Evolutionary conservation across 2,329 filamentous ascomycete species (phyloP).

Genomic region (Nannizzia gypsea): DNA sequence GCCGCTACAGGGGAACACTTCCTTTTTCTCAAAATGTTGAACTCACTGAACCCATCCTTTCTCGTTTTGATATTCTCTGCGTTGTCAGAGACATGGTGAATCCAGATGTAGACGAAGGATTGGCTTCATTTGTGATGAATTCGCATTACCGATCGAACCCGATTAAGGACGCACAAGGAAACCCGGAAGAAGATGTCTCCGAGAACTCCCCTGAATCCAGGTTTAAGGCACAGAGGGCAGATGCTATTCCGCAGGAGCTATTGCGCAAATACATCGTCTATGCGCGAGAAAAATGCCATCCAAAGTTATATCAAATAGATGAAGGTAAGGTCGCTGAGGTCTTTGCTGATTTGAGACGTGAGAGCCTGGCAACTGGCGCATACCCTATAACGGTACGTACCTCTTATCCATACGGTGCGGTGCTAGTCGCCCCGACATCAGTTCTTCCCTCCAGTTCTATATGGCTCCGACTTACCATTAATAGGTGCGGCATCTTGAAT

Average conservation of each 20-base stretch:
- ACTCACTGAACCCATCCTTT: conserved; percentile 90
- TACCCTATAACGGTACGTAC: conserved; percentile 89
- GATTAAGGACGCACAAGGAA: conserved; percentile 37
- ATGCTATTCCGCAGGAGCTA: conserved; percentile 79
- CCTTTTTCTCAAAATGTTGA: conserved; percentile 96
- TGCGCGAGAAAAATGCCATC: conserved; percentile 73
- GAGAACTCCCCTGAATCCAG: conserved; percentile 28
- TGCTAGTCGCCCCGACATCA: conserved; percentile 4
- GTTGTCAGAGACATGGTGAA: conserved; percentile 94
- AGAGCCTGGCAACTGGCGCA: conserved; percentile 83
- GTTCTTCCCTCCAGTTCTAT: neutral
- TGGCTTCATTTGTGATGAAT: conserved; percentile 88
- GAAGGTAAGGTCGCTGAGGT: conserved; percentile 91
- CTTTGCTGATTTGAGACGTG: conserved; percentile 91
- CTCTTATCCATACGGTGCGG: too few species aligned
- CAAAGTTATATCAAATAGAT: conserved; percentile 94
- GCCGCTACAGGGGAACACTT: conserved; percentile 90
- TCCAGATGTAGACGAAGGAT: conserved; percentile 77
- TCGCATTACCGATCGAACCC: conserved; percentile 88
- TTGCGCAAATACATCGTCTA: conserved; percentile 96
- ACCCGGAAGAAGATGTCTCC: conserved; percentile 39
- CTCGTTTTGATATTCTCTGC: conserved; percentile 93
- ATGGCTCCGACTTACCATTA: neutral
- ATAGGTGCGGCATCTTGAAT: conserved; percentile 91
- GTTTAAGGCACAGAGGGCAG: conserved; percentile 37